Conservation (phyloP, 2,329 filamentous ascomycete species). For the Lasiodiplodia gonubiensis region DNA sequence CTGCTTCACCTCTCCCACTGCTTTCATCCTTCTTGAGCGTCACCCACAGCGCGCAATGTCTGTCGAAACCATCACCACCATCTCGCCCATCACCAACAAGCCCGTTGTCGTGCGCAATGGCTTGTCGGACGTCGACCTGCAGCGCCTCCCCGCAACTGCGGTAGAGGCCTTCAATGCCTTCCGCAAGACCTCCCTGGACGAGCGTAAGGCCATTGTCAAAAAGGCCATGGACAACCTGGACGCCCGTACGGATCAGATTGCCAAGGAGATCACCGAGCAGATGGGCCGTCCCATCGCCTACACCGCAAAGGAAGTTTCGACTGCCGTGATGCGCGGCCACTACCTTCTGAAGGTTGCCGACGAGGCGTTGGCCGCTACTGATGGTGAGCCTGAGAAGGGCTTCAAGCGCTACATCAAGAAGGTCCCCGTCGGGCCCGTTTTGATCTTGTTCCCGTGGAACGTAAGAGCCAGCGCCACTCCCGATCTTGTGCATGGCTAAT, state of each 20-base stretch:
- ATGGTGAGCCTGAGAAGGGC: conserved; percentile 82
- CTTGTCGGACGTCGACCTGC: conserved; percentile 71
- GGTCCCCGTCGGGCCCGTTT: conserved; percentile 82
- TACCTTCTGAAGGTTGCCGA: conserved; percentile 85
- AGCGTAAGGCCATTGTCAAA: conserved; percentile 80
- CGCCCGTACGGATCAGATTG: conserved; percentile 78
- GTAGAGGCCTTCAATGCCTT: conserved; percentile 78
- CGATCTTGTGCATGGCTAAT: conserved; percentile 30
- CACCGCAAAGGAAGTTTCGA: conserved; percentile 80
- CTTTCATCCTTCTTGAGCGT: background rate
- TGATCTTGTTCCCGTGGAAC: conserved; percentile 96
- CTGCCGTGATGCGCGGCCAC: conserved; percentile 82
- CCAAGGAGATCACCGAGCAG: conserved; percentile 85
- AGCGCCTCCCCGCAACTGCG: conserved; percentile 72
- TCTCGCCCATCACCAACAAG: conserved; percentile 89
- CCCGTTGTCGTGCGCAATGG: conserved; percentile 80
- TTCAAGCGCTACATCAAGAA: conserved; percentile 92
- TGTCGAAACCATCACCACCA: conserved; percentile 70
- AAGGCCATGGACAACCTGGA: conserved; percentile 75
- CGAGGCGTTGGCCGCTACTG: conserved; percentile 77
- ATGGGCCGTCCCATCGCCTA: conserved; percentile 95
- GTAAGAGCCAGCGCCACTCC: conserved; percentile 58
- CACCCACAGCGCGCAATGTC: conserved; percentile 50
- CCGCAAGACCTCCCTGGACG: conserved; percentile 73
- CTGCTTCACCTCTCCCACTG: background rate